A percentile compares a stretch with the other conserved stretches of the same genome.
Conservation (phyloP, 441 rosid genomes). For the Capsella rubella region DNA sequence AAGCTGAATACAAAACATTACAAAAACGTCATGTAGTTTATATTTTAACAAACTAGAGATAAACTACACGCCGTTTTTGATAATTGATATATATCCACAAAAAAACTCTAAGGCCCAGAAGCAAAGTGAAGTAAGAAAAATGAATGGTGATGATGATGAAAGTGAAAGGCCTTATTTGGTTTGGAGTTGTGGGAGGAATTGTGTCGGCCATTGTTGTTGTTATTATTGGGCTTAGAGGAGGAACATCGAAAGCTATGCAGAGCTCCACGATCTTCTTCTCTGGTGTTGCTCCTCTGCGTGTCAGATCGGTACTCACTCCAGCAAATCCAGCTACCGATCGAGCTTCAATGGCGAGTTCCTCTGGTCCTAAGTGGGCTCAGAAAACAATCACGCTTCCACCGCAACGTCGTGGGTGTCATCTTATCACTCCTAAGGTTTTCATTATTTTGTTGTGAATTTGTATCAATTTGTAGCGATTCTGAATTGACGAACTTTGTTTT, state of each 20-base stretch:
- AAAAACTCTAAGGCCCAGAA: conserved; percentile 38
- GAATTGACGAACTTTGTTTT: not conserved
- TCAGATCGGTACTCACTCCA: conserved; percentile 51
- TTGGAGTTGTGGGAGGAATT: conserved; percentile 8
- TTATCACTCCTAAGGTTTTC: conserved; percentile 79
- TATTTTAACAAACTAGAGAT: not conserved
- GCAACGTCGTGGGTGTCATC: conserved; percentile 84
- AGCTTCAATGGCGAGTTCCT: conserved; percentile 56
- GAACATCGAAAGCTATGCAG: conserved; percentile 45
- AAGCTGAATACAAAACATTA: not conserved
- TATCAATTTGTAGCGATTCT: not conserved
- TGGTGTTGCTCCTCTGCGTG: conserved; percentile 38
- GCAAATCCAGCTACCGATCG: conserved; percentile 52
- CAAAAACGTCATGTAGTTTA: conserved; percentile 14
- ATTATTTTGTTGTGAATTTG: not conserved
- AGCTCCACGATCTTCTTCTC: conserved; percentile 48
- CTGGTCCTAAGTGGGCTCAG: conserved; percentile 91
- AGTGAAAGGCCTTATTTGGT: conserved; percentile 42
- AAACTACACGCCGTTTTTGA: conserved; percentile 29
- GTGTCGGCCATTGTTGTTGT: conserved; percentile 39
- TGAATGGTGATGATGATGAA: conserved; percentile 34
- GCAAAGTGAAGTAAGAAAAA: not conserved
- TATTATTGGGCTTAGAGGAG: conserved; percentile 43
- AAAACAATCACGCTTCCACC: conserved; percentile 86
- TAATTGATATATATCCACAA: not conserved